phyloP scores from a whole-genome alignment of 2,329 filamentous ascomycete genomes.

The Fusarium sp. region DNA sequence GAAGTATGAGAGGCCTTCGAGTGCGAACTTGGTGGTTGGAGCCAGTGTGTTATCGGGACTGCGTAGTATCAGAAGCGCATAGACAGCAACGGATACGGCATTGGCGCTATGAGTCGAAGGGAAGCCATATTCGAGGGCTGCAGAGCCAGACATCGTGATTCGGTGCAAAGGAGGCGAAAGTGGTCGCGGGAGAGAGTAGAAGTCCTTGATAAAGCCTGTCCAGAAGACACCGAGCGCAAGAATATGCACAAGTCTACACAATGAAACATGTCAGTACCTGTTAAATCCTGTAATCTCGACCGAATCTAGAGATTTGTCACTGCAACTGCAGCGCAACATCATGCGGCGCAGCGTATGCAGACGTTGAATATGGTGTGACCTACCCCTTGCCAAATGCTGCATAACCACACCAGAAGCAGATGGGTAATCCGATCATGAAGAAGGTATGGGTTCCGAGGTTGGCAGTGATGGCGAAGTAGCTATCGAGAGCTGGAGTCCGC shows the following conservation, averaged over 20 bases:
- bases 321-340: neutral
- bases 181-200: constrained; percentile 90
- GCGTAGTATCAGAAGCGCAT: constrained; percentile 77
- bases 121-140: constrained; percentile 95
- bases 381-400: constrained; percentile 87
- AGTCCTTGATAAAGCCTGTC: constrained; percentile 93
- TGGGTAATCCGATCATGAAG: constrained; percentile 95
- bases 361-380: constrained; percentile 46
- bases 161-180: constrained; percentile 90
- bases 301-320: neutral
- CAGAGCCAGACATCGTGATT: constrained; percentile 97
- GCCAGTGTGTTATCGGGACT: constrained; percentile 70
- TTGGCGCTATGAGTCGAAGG: constrained; percentile 98
- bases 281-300: neutral
- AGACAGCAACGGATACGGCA: constrained; percentile 91
- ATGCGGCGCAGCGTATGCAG: constrained; percentile 21
- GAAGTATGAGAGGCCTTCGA: constrained; percentile 79
- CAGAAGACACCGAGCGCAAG: constrained; percentile 83
- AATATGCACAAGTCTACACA: constrained; percentile 72
- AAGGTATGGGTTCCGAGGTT: constrained; percentile 98
- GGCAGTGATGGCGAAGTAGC: constrained; percentile 95
- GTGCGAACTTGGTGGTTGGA: constrained; percentile 64
- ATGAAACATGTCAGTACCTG: constrained; percentile 30
- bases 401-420: constrained; percentile 96
- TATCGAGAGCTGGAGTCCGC: constrained; percentile 86